These are phyloP conservation scores for Hemerocallis citrina DNA, from an alignment of 106 monocot species.

Conservation along the genomic window DNA sequence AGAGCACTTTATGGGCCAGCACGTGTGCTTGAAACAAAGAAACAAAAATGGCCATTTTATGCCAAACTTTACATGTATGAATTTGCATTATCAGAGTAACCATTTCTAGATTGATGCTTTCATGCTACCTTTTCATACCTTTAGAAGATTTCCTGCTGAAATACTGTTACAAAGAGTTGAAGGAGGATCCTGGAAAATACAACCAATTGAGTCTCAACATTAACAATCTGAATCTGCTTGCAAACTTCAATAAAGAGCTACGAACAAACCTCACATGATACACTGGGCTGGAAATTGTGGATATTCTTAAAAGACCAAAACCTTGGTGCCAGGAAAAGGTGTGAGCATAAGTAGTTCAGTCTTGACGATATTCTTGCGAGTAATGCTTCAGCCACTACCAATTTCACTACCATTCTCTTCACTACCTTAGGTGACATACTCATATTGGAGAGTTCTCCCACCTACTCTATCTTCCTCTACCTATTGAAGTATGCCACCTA, in stretches of 20 bases:
- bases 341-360: conserved; percentile 83
- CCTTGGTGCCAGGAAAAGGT: conserved; percentile 65
- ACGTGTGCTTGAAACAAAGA: too few species aligned
- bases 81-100: too few species aligned
- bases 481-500: too few species aligned
- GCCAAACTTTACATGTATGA: too few species aligned
- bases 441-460: too few species aligned
- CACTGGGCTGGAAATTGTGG: conserved; percentile 10
- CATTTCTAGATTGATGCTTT: not conserved
- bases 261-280: conserved; percentile 59
- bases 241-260: conserved; percentile 3
- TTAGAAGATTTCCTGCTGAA: conserved; percentile 87
- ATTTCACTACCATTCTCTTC: too few species aligned
- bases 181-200: conserved; percentile 32
- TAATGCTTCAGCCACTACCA: too few species aligned
- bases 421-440: too few species aligned
- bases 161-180: conserved; percentile 21
- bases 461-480: too few species aligned
- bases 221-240: not conserved
- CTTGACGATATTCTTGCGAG: conserved; percentile 72
- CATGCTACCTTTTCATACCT: conserved; percentile 35
- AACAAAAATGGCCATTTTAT: too few species aligned
- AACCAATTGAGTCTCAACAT: not conserved
- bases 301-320: conserved; percentile 30
- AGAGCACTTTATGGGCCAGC: too few species aligned